A percentile compares a stretch with the other conserved stretches of the same genome.
phyloP scores from a whole-genome alignment of 2,329 filamentous ascomycete species.

The Penicillium brasilianum region DNA sequence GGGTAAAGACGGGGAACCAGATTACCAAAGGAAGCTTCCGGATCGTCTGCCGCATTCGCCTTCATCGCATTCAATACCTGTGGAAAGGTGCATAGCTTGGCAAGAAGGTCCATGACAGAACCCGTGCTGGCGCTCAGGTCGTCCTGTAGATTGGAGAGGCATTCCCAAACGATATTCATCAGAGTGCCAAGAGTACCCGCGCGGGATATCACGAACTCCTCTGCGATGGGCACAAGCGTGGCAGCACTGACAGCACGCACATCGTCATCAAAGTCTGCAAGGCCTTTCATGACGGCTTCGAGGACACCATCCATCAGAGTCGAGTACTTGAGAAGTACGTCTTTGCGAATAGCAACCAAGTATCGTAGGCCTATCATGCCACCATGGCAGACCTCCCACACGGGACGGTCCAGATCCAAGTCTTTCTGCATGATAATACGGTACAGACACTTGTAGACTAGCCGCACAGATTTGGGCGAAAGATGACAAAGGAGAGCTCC shows the following conservation, averaged over 20 bases:
- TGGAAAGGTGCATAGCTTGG: slow-evolving; percentile 92
- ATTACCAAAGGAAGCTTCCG: slow-evolving; percentile 87
- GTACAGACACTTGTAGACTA: slow-evolving; percentile 82
- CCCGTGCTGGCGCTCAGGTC: slow-evolving; percentile 97
- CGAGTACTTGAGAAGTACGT: slow-evolving; percentile 81
- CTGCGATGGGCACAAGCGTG: slow-evolving; percentile 94
- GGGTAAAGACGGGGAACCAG: slow-evolving; percentile 93
- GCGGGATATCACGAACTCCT: slow-evolving; percentile 88
- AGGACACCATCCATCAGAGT: slow-evolving; percentile 92
- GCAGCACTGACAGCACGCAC: slow-evolving; percentile 96
- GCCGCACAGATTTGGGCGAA: slow-evolving; percentile 76
- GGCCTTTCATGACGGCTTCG: slow-evolving; percentile 89
- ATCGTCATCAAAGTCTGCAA: slow-evolving; percentile 90
- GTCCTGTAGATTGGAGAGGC: slow-evolving; percentile 93
- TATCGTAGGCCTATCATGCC: slow-evolving; percentile 98
- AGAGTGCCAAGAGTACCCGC: slow-evolving; percentile 77
- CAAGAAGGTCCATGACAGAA: slow-evolving; percentile 96
- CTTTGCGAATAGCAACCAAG: slow-evolving; percentile 91
- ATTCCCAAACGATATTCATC: slow-evolving; percentile 96
- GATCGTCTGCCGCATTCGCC: slow-evolving; percentile 77
- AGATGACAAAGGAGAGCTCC: slow-evolving; percentile 88
- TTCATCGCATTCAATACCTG: slow-evolving; percentile 95
- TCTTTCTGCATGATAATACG: slow-evolving; percentile 92
- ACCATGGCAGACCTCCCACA: slow-evolving; percentile 96
- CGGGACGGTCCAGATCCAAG: slow-evolving; percentile 70